phyloP scores from a whole-genome alignment of 495 filamentous ascomycete species.

The Penicillium longicatenatum region DNA sequence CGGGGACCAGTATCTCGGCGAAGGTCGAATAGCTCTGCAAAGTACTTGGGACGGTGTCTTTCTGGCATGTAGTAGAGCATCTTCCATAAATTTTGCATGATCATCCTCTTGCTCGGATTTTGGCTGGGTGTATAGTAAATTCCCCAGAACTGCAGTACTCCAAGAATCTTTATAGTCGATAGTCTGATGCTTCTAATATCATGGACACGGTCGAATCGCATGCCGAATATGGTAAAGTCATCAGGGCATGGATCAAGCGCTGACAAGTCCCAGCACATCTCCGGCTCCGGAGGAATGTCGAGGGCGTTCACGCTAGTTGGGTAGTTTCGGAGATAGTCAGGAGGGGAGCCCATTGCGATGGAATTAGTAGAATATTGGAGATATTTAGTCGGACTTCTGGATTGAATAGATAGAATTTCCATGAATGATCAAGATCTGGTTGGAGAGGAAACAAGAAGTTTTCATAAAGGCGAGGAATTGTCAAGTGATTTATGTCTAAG shows the following conservation, averaged over 20 bases:
- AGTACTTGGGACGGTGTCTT: constrained; percentile 18
- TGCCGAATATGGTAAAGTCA: constrained; percentile 13
- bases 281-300: constrained; percentile 4
- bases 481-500: neutral
- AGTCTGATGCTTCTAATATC: neutral
- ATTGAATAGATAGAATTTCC: no score
- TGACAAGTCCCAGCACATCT: constrained; percentile 13
- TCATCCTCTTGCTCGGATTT: neutral
- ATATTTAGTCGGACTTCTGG: neutral
- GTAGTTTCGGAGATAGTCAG: neutral
- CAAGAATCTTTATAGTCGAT: neutral
- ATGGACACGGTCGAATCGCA: neutral
- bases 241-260: constrained; percentile 29
- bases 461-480: neutral
- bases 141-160: constrained; percentile 33
- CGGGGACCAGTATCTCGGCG: constrained; percentile 40
- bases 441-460: neutral
- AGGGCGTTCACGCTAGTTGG: neutral
- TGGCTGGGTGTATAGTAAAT: constrained; percentile 18
- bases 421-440: no score
- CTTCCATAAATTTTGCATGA: constrained; percentile 24
- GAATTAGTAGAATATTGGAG: neutral
- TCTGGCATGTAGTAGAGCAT: constrained; percentile 31
- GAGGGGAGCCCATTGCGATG: neutral
- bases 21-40: constrained; percentile 21